A percentile compares a stretch with the other conserved stretches of the same genome.
Conservation (phyloP, 495 filamentous ascomycete species). For the Annulohypoxylon nitens region DNA sequence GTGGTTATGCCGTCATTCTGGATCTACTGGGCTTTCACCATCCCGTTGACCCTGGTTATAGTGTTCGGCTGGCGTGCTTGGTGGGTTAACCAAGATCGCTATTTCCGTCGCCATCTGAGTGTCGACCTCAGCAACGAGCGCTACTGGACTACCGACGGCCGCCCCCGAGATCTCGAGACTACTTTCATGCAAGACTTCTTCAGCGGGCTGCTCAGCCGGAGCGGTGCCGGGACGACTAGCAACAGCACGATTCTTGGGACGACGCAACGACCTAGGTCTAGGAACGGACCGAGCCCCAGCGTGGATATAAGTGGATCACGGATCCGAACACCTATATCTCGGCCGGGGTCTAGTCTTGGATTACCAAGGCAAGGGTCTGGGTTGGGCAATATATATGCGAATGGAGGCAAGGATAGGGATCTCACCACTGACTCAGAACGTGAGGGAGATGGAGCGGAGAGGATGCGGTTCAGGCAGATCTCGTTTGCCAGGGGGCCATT, state of each 20-base stretch:
- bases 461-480: conserved; percentile 45
- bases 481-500: conserved; percentile 43
- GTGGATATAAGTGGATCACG: conserved; percentile 21
- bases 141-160: conserved; percentile 53
- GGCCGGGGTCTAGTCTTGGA: conserved; percentile 14
- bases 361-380: conserved; percentile 23
- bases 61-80: conserved; percentile 51
- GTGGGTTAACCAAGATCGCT: conserved; percentile 55
- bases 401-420: conserved; percentile 29
- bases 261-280: conserved; percentile 8
- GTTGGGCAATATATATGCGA: conserved; percentile 19
- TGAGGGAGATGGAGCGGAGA: conserved; percentile 26
- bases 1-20: conserved; percentile 52
- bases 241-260: conserved; percentile 47
- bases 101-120: conserved; percentile 52
- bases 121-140: conserved; percentile 52
- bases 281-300: conserved; percentile 10
- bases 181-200: conserved; percentile 54
- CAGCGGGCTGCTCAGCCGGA: conserved; percentile 45
- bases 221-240: conserved; percentile 39
- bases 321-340: conserved; percentile 19
- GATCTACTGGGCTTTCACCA: conserved; percentile 54
- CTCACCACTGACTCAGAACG: conserved; percentile 39
- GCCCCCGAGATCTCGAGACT: conserved; percentile 50
- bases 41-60: conserved; percentile 52